These are phyloP conservation scores for Mucor racemosus DNA, from an alignment of 371 early-diverging fungal species.

Conservation along the genomic window DNA sequence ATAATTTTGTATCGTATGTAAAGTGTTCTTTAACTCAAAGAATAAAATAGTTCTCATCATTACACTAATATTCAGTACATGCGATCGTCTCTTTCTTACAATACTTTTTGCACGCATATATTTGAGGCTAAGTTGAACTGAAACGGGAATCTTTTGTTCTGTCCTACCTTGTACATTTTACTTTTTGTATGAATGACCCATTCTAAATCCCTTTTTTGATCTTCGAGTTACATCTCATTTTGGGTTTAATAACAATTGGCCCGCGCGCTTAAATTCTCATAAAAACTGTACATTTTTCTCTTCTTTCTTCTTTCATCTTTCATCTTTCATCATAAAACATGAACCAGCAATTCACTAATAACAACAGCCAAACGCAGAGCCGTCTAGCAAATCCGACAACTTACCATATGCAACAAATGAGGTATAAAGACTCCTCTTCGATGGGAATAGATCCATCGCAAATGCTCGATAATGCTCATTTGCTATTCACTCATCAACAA, in stretches of 20 bases:
- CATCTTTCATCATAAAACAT: background rate
- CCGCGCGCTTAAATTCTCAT: conserved; percentile 23
- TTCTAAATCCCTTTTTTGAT: conserved; percentile 11
- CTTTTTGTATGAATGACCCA: conserved; percentile 16
- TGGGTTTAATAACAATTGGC: conserved; percentile 21
- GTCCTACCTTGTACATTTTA: conserved; percentile 16
- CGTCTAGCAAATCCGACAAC: conserved; percentile 20
- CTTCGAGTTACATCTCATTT: conserved; percentile 19
- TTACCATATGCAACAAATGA: conserved; percentile 25
- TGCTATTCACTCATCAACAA: conserved; percentile 12
- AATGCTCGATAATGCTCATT: conserved; percentile 16
- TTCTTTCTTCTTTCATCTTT: conserved; percentile 6
- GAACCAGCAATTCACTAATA: background rate
- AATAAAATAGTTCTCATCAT: background rate
- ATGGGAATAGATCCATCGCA: conserved; percentile 19
- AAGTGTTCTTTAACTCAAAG: background rate
- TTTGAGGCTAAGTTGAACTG: conserved; percentile 20
- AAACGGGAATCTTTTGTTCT: conserved; percentile 11
- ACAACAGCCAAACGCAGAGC: background rate
- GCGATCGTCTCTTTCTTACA: background rate
- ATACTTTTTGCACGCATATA: background rate
- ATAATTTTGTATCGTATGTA: background rate
- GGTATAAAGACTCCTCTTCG: conserved; percentile 13
- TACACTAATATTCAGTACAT: background rate
- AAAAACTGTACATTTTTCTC: conserved; percentile 7